Evolutionary conservation across 345 rosid genomes (phyloP), one percentile per base, ranked within the genome.

Genomic region (Anacardium occidentale): DNA sequence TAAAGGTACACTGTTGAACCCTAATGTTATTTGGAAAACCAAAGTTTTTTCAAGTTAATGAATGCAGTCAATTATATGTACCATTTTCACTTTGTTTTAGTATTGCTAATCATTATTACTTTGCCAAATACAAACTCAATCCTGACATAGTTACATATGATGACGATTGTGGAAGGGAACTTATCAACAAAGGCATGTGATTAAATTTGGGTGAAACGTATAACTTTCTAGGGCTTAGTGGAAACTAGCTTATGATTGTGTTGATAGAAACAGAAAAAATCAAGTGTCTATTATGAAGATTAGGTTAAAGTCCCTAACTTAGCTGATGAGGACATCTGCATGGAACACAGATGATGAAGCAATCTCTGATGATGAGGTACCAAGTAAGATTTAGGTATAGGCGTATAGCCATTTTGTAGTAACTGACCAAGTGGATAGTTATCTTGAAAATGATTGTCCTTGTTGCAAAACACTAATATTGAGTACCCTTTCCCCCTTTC

Each of bases 271-370:
- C 78, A 73, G 82, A 82, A 68, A 61, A 64, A 25, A 73, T 40
- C 73, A 52, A 68, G 59, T 29, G 50, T 78, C 44, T 66, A 63
- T 64, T 75, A 62, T 25, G 85, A 83, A 22, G 90, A 87, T 76
- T 91, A 85, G 45, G 84, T 86, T 58, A 89, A 83, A 71, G 78
- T 76, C 76, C 90, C 91, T 66, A 85, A 87, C 73, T 90, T 84
- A 62, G 81, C 80, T 4, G 67, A 79, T 48, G 88, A 90, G n/a
- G 68, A 25, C 70, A 74, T 84, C 75, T 22, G 47, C 50, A 24
- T 63, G 65, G 74, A 50, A 51, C 62, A n/a, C 66, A 20, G 80
- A 75, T 68, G 89, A 82, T 10, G 83, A 82, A 59, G 64, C 47
- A 51, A 64, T 72, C 32, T 82, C 86, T 66, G 84, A 76, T 74